Percentiles rank a stretch among this genome's conserved stretches.
phyloP scores from a whole-genome alignment of 352 stramenopile genomes.

The Pythium biforme region DNA sequence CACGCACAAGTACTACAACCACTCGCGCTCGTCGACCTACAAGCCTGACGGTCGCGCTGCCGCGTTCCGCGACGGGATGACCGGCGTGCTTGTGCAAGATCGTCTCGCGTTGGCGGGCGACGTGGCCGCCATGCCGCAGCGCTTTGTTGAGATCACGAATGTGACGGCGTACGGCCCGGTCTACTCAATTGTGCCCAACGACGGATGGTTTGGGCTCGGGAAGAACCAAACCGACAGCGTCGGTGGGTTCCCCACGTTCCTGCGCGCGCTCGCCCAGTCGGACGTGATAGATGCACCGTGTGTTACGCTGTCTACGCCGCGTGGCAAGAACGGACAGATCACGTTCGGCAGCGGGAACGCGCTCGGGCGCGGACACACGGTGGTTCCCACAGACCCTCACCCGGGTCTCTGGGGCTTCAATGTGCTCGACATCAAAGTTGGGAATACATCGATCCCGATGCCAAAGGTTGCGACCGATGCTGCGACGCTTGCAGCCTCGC shows the following conservation, averaged over 20 bases:
- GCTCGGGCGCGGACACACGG: background rate
- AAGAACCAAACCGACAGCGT: background rate
- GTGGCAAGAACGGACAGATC: constrained; percentile 7
- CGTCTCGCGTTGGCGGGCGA: background rate
- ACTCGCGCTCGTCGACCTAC: constrained; percentile 12
- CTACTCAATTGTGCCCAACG: background rate
- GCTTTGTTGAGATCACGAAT: constrained; percentile 12
- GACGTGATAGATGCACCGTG: background rate
- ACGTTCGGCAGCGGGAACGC: background rate
- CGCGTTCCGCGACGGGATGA: background rate
- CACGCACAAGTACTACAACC: constrained; percentile 8
- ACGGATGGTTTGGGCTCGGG: constrained; percentile 11
- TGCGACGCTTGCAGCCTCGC: too few species aligned
- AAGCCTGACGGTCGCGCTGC: constrained; percentile 3
- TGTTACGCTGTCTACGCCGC: constrained; percentile 4
- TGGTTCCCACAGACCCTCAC: background rate
- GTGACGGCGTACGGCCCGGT: constrained; percentile 6
- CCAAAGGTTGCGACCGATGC: too few species aligned
- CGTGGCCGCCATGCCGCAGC: background rate
- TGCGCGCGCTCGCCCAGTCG: background rate
- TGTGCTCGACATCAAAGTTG: background rate
- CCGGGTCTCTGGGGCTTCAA: background rate
- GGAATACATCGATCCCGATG: background rate
- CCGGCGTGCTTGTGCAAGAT: background rate
- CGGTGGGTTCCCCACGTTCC: background rate